Base-by-base conservation (phyloP, 2,329 filamentous ascomycete species). In the Arthroderma sp. region DNA sequence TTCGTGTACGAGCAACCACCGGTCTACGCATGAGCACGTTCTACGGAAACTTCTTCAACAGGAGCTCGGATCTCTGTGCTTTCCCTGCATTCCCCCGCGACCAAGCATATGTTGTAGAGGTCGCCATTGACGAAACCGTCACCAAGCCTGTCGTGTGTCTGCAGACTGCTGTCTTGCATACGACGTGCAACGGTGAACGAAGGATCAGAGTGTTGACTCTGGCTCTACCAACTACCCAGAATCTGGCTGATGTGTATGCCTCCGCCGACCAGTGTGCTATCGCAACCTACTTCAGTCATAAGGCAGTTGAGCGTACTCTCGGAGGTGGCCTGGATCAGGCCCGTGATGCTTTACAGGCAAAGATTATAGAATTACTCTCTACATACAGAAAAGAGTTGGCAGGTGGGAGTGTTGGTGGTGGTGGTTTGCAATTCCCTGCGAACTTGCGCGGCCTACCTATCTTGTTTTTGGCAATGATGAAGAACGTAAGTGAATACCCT, bases 41-140 rank as follows among this genome's bases (percentile, higher is more conserved):
- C 75, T 98, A 97, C 72, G 93, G 93, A 64, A 98, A 98, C 76
- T 98, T 98, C 75, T 98, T 98, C 80, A 98, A 97, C 77, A 83
- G 93, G 65, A 95, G 89, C 70, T 96, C 91, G 15, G 93, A 98
- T 74, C 82, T 98, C 33, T 97, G 93, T 71, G 93, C 93, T 11
- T 98, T 98, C 79, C 93, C 93, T 1, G 91, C 93, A 0, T 97
- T 98, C 78, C 93, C 93, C 33, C 86, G 93, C 68, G 93, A 98
- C 67, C 93, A 98, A 72, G 90, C 88, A 62, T 97, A 97, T 69
- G 93, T 97, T 44, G 91, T 98, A 19, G 93, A 98, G 73, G 94
- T 98, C 57, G 91, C 93, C 13, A 97, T 98, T 63, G 93, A 98
- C 66, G 93, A 98, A 76, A 93, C 83, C 37, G 79, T 98, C 60